Conservation (phyloP, 768 basidiomycete species). For the Cytidiella melzeri region DNA sequence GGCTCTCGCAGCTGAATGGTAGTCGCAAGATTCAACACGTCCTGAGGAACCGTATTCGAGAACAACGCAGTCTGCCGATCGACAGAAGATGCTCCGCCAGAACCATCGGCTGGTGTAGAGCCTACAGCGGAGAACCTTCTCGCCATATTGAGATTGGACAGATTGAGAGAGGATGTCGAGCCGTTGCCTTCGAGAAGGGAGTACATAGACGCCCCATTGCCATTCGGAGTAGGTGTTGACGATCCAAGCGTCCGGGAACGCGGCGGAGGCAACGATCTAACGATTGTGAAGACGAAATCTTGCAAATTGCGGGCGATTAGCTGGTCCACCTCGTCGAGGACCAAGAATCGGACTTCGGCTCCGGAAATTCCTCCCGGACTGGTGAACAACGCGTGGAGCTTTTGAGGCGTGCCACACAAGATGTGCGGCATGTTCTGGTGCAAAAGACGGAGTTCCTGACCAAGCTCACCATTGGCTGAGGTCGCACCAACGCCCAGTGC, state of each 20-base stretch:
- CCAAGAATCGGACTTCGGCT: slow-evolving; percentile 85
- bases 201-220: slow-evolving; percentile 33
- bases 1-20: slow-evolving; percentile 93
- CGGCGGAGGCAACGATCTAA: slow-evolving; percentile 87
- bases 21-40: slow-evolving; percentile 92
- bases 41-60: slow-evolving; percentile 96
- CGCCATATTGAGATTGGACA: slow-evolving; percentile 31
- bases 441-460: slow-evolving; percentile 74
- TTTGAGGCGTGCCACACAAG: slow-evolving; percentile 95
- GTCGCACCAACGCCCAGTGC: slow-evolving; percentile 83
- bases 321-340: slow-evolving; percentile 97
- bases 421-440: slow-evolving; percentile 93
- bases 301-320: slow-evolving; percentile 95
- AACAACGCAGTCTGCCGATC: slow-evolving; percentile 93
- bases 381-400: slow-evolving; percentile 88
- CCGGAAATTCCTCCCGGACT: slow-evolving; percentile 70
- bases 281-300: slow-evolving; percentile 90
- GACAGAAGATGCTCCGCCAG: slow-evolving; percentile 32
- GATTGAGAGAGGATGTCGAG: slow-evolving; percentile 22
- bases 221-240: slow-evolving; percentile 31
- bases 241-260: slow-evolving; percentile 56
- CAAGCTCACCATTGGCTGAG: slow-evolving; percentile 49
- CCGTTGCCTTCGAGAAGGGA: slow-evolving; percentile 25
- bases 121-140: slow-evolving; percentile 57
- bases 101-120: slow-evolving; percentile 37